Base-by-base conservation (phyloP, 2,329 filamentous ascomycete species). In the Emmonsiellopsis sp. region DNA sequence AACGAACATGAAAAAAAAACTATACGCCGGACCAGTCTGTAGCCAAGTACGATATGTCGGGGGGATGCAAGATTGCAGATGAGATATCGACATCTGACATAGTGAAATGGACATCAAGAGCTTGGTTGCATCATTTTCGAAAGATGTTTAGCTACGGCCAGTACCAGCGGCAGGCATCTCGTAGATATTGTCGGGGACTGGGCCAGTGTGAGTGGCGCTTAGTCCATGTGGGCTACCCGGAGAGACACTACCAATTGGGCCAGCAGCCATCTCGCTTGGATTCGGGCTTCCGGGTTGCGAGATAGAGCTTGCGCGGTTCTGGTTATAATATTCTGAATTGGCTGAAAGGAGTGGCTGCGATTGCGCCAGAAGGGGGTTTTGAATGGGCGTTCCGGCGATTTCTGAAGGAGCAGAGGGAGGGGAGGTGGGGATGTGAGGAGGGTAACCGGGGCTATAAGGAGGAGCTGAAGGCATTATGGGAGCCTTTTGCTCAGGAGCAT, bases 101-200 rank as follows among this genome's bases (percentile, higher is more conserved):
- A 27, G 21, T 27, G 5, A 27, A 27, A 27, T 5, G 21, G 21
- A 27, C 21, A 27, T 27, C 21, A 27, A 5, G 21, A 27, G 21
- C 21, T 27, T 27, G 21, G 21, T 27, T 27, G 21, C 21, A 27
- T 27, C 21, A 27, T 27, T 27, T 31, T 47, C 2, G 2, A 17
- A 31, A 47, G 14, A 40, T 21, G 21, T 37, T 39, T 36, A 36
- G 13, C 21, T 33, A 14, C 46, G 21, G 27, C n/a, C 44, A 42
- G 10, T n/a, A 31, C 33, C 46, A 3, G 21, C 3, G 21, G 21
- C 21, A 14, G 49, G 49, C 51, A 59, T 55, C 34, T 59, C 57
- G 42, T 59, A 56, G 17, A 59, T 56, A 21, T 58, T 55, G 9
- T 59, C 56, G 10, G 56, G 54, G 6, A 58, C 54, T 4, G 57